phyloP scores from a whole-genome alignment of 495 filamentous ascomycete genomes.

The Tuber borchii region DNA sequence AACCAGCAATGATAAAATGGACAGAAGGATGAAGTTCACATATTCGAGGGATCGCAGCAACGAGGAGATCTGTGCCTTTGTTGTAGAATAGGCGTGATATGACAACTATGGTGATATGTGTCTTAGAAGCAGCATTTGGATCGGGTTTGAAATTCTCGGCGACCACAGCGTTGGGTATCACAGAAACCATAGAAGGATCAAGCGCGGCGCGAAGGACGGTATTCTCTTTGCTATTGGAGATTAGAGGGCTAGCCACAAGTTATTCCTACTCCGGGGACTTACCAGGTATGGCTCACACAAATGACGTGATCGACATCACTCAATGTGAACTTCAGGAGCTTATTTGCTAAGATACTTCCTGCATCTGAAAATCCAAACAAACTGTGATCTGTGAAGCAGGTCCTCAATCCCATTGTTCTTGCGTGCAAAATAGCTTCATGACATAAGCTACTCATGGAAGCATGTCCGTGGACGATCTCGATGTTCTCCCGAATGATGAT shows the following conservation, averaged over 20 bases:
- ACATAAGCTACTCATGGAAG: slow-evolving; percentile 80
- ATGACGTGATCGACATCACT: slow-evolving; percentile 98
- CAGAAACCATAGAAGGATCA: slow-evolving; percentile 92
- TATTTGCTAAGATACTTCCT: slow-evolving; percentile 91
- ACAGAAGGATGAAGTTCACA: slow-evolving; percentile 82
- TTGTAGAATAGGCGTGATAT: slow-evolving; percentile 98
- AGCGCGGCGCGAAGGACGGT: slow-evolving; percentile 90
- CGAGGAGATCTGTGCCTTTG: slow-evolving; percentile 92
- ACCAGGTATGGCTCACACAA: slow-evolving; percentile 97
- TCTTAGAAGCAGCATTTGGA: slow-evolving; percentile 41
- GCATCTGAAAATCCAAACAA: slow-evolving; percentile 96
- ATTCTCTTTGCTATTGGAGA: slow-evolving; percentile 75
- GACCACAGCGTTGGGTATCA: slow-evolving; percentile 95
- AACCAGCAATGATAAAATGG: slow-evolving; percentile 93
- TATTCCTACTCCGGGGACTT: slow-evolving; percentile 32
- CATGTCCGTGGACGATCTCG: slow-evolving; percentile 95
- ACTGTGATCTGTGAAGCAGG: slow-evolving; percentile 97
- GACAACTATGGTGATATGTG: slow-evolving; percentile 81
- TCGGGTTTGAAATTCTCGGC: slow-evolving; percentile 85
- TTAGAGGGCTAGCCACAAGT: slow-evolving; percentile 14
- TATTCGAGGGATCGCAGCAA: slow-evolving; percentile 88
- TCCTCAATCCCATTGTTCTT: slow-evolving; percentile 89
- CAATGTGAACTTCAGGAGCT: slow-evolving; percentile 87
- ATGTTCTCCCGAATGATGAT: slow-evolving; percentile 90
- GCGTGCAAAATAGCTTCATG: slow-evolving; percentile 94